Conservation (phyloP, 2,329 filamentous ascomycete species). For the Chrysoporthe cubensis region DNA sequence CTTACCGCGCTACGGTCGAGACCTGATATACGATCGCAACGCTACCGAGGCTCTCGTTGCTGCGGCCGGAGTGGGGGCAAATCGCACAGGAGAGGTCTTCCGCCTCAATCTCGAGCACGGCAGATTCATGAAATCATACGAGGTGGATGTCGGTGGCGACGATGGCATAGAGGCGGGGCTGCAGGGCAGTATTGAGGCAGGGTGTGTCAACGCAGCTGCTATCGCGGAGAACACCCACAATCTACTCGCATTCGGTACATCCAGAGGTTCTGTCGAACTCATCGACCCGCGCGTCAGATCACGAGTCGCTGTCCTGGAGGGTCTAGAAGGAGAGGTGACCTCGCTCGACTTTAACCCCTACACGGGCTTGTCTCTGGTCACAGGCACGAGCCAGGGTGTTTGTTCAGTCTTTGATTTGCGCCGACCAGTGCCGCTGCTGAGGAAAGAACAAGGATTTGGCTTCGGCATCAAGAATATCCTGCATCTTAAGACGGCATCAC, state of each 20-base stretch:
- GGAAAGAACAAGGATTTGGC: conserved; percentile 95
- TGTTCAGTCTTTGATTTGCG: conserved; percentile 92
- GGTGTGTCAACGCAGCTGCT: conserved; percentile 84
- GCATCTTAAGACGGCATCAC: conserved; percentile 70
- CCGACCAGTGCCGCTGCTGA: conserved; percentile 80
- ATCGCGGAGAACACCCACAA: conserved; percentile 90
- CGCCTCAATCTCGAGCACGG: conserved; percentile 89
- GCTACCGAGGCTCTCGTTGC: conserved; percentile 87
- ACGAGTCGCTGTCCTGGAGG: conserved; percentile 75
- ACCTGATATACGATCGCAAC: conserved; percentile 80
- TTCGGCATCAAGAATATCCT: conserved; percentile 87
- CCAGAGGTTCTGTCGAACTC: conserved; percentile 93
- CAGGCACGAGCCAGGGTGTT: conserved; percentile 85
- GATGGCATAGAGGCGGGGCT: conserved; percentile 74
- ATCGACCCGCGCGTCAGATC: conserved; percentile 90
- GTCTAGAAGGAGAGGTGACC: conserved; percentile 75
- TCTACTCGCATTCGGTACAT: conserved; percentile 89
- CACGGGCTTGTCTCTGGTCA: conserved; percentile 82
- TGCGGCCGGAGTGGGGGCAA: conserved; percentile 81
- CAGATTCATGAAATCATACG: conserved; percentile 92
- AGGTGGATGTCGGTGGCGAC: conserved; percentile 86
- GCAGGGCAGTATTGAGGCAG: conserved; percentile 84
- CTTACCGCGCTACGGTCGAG: conserved; percentile 89
- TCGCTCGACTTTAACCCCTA: conserved; percentile 79
- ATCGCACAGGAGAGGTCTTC: conserved; percentile 90